phyloP scores from a whole-genome alignment of 768 basidiomycete genomes.

The Lactarius akahatsu region DNA sequence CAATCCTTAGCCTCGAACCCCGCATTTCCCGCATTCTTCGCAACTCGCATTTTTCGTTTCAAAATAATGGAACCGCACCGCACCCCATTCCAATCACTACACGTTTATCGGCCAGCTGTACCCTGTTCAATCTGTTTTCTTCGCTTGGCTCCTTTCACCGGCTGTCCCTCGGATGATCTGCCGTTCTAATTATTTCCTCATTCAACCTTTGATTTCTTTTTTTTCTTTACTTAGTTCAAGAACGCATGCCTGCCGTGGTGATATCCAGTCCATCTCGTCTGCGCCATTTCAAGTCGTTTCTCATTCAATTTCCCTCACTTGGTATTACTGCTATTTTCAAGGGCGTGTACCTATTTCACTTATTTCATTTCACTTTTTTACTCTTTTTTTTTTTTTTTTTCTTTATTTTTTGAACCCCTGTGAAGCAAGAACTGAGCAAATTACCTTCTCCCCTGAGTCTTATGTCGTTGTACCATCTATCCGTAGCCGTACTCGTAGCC shows the following conservation, averaged over 20 bases:
- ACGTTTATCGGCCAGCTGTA: conserved; percentile 14
- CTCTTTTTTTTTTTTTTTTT: neutral
- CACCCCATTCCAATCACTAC: conserved; percentile 17
- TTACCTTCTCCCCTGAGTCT: conserved; percentile 5
- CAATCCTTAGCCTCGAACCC: conserved; percentile 1
- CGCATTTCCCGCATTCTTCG: conserved; percentile 18
- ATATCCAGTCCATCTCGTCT: conserved; percentile 25
- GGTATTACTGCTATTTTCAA: conserved; percentile 19
- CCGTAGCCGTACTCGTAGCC: conserved; percentile 19
- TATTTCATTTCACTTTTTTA: too few species aligned
- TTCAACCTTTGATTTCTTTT: conserved; percentile 1
- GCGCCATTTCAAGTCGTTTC: conserved; percentile 13
- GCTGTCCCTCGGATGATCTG: conserved; percentile 11
- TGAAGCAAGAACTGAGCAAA: conserved; percentile 21
- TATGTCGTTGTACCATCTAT: conserved; percentile 27
- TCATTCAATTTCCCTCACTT: conserved; percentile 7
- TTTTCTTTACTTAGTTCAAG: neutral
- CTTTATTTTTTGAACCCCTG: conserved; percentile 9
- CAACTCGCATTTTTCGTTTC: conserved; percentile 18
- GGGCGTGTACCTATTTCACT: conserved; percentile 13
- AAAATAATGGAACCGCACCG: conserved; percentile 23
- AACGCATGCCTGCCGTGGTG: conserved; percentile 20
- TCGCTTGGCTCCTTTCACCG: neutral
- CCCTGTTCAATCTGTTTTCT: neutral
- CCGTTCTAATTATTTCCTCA: neutral